phyloP scores from a whole-genome alignment of 139 green algal genomes.

The Monoraphidium neglectum region DNA sequence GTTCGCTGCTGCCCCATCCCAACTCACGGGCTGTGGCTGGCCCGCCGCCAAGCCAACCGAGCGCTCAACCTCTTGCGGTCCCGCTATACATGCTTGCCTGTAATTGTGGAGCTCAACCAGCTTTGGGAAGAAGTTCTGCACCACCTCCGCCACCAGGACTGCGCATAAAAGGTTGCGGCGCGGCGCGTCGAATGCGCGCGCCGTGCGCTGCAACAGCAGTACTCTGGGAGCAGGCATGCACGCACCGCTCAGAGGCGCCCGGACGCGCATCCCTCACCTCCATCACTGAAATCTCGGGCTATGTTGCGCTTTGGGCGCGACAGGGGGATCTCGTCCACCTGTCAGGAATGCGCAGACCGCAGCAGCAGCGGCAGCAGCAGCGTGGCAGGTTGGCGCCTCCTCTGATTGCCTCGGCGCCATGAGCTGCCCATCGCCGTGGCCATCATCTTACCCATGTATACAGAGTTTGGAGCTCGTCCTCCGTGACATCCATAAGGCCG shows the following conservation, averaged over 20 bases:
- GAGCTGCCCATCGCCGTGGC: not conserved
- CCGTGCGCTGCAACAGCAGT: too few species aligned
- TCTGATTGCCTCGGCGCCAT: not conserved
- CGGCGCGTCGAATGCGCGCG: too few species aligned
- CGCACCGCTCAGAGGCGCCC: too few species aligned
- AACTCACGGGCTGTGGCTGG: too few species aligned
- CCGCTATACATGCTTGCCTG: too few species aligned
- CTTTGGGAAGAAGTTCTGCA: constrained; percentile 83
- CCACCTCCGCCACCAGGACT: constrained; percentile 90
- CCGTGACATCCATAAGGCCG: constrained; percentile 78
- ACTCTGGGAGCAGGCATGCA: too few species aligned
- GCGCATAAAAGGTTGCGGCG: constrained; percentile 31
- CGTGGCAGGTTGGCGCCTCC: not conserved
- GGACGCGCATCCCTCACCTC: constrained; percentile 57
- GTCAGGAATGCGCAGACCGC: constrained; percentile 1
- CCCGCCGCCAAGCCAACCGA: too few species aligned
- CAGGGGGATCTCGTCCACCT: constrained; percentile 91
- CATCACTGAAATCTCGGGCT: constrained; percentile 91
- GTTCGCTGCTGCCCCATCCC: too few species aligned
- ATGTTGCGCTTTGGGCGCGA: constrained; percentile 90
- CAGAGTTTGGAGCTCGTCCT: constrained; percentile 78
- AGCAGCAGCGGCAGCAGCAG: not conserved
- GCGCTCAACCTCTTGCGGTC: too few species aligned
- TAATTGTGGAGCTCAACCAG: constrained; percentile 97
- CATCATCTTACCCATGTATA: constrained; percentile 79